These are phyloP conservation scores for Aspergillus jensenii DNA, from an alignment of 2,329 filamentous ascomycete genomes.

Conservation along the genomic window DNA sequence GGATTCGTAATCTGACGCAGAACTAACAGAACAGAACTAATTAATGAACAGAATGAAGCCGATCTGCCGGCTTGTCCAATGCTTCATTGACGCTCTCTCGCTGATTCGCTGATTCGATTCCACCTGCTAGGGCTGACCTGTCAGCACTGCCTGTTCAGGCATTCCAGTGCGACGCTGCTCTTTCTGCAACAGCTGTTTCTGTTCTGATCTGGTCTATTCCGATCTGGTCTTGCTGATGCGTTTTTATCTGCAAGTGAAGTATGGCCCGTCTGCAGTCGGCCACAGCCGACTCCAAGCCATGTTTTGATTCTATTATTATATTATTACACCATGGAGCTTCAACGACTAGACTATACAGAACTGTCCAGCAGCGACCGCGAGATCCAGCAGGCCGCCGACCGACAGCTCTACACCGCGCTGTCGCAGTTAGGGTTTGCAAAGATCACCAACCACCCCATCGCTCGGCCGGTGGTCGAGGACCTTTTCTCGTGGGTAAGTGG, in stretches of 20 bases:
- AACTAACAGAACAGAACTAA: too few relatives aligned
- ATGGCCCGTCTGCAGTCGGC: not conserved
- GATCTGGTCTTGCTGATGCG: too few relatives aligned
- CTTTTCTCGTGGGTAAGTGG: not conserved
- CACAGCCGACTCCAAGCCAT: not conserved
- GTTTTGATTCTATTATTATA: not conserved
- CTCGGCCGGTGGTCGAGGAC: not conserved
- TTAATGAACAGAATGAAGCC: too few relatives aligned
- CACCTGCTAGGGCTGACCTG: too few relatives aligned
- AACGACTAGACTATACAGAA: not conserved
- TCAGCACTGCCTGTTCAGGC: too few relatives aligned
- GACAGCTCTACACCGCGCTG: not conserved
- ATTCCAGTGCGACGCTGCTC: too few relatives aligned
- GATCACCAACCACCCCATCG: not conserved
- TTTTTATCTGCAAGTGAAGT: not conserved
- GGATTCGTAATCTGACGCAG: too few relatives aligned
- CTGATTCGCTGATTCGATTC: too few relatives aligned
- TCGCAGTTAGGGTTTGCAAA: not conserved
- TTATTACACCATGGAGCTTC: not conserved
- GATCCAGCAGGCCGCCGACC: not conserved
- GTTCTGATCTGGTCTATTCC: too few relatives aligned
- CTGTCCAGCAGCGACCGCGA: not conserved
- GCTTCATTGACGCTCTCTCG: too few relatives aligned
- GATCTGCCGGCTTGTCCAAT: too few relatives aligned
- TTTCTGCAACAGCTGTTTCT: too few relatives aligned